Conservation (phyloP, 805 yeast genomes). For the Kuraishia hungarica region DNA sequence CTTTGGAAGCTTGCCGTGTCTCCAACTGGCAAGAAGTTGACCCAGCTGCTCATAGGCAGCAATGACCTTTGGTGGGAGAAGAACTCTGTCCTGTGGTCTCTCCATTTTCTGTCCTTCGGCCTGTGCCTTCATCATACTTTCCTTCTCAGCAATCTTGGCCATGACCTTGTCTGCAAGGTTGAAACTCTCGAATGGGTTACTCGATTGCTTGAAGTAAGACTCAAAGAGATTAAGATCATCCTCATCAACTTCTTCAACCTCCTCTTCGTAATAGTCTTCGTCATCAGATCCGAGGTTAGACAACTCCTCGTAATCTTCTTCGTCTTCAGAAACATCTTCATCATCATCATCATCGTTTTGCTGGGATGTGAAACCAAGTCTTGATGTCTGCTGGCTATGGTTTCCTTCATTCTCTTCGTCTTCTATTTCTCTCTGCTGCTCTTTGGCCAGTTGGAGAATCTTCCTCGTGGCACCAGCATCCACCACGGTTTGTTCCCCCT, state of each 20-base stretch:
- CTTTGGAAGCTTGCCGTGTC: constrained; percentile 95
- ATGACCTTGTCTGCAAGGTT: constrained; percentile 89
- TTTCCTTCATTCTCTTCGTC: constrained; percentile 38
- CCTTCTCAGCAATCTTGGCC: constrained; percentile 77
- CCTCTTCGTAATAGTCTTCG: constrained; percentile 33
- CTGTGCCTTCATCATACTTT: constrained; percentile 19
- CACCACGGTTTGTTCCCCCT: constrained; percentile 52
- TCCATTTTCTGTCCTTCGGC: constrained; percentile 20
- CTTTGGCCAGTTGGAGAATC: constrained; percentile 82
- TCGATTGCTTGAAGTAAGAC: constrained; percentile 44
- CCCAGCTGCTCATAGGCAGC: constrained; percentile 93
- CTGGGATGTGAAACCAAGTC: constrained; percentile 15
- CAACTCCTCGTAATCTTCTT: constrained; percentile 19
- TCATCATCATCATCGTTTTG: constrained; percentile 24
- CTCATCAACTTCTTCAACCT: constrained; percentile 54
- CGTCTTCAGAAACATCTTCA: constrained; percentile 22
- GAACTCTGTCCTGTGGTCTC: constrained; percentile 61
- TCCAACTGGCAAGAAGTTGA: constrained; percentile 75
- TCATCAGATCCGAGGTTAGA: constrained; percentile 24
- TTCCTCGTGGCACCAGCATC: constrained; percentile 80
- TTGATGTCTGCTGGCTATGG: constrained; percentile 13
- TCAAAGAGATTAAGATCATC: constrained; percentile 83
- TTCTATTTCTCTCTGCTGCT: constrained; percentile 86
- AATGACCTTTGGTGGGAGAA: constrained; percentile 92
- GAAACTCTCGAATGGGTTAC: constrained; percentile 33